Conservation (phyloP, 2,329 filamentous ascomycete species). For the Parastagonospora nodorum region DNA sequence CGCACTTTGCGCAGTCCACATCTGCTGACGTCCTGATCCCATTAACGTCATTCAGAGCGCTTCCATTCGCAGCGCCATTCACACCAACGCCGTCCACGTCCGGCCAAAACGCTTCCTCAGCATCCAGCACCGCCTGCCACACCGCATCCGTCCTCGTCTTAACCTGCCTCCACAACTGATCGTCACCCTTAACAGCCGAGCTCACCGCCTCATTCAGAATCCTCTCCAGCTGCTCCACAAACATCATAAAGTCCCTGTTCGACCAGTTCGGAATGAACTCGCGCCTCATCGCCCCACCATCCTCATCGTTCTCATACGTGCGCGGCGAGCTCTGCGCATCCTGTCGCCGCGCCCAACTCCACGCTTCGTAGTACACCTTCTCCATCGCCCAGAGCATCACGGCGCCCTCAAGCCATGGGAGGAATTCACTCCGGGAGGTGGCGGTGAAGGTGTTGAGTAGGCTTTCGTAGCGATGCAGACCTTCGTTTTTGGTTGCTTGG, state of each 20-base stretch:
- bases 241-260: slow-evolving; percentile 62
- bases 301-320: slow-evolving; percentile 55
- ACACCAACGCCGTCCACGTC: slow-evolving; percentile 12
- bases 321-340: slow-evolving; percentile 21
- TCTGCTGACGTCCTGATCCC: not conserved
- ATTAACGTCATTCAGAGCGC: slow-evolving; percentile 1
- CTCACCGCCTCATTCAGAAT: slow-evolving; percentile 58
- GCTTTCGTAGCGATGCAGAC: slow-evolving; percentile 36
- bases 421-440: slow-evolving; percentile 13
- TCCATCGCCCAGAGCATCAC: slow-evolving; percentile 42
- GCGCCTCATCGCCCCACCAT: slow-evolving; percentile 67
- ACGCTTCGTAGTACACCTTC: slow-evolving; percentile 43
- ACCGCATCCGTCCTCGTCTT: slow-evolving; percentile 25
- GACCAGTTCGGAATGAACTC: slow-evolving; percentile 74
- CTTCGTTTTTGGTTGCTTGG: slow-evolving; percentile 26
- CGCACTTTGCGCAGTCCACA: slow-evolving; percentile 1
- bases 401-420: slow-evolving; percentile 42
- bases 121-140: slow-evolving; percentile 36
- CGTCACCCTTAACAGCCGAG: slow-evolving; percentile 23
- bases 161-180: slow-evolving; percentile 24
- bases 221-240: slow-evolving; percentile 61
- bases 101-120: slow-evolving; percentile 44
- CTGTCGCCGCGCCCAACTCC: slow-evolving; percentile 38
- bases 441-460: slow-evolving; percentile 23
- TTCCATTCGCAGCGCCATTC: slow-evolving; percentile 11